These are phyloP conservation scores for Didymella arachidicola DNA, from an alignment of 2,329 filamentous ascomycete species.

Conservation along the genomic window DNA sequence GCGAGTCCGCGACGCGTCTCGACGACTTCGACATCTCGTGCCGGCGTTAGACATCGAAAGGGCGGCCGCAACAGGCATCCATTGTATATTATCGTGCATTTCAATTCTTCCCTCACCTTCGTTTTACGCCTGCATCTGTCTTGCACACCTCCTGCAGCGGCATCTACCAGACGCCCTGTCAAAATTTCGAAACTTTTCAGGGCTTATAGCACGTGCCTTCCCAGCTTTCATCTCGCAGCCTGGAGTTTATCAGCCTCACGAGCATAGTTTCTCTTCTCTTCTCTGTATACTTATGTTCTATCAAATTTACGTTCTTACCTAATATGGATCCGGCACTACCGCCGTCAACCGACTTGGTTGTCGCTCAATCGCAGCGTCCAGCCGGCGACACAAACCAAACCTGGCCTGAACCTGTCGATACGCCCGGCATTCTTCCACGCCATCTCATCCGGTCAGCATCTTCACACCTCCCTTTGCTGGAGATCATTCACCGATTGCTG, in stretches of 20 bases:
- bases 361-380: slow-evolving; percentile 3
- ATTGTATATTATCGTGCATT: slow-evolving; percentile 17
- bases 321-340: slow-evolving; percentile 9
- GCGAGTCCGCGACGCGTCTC: slow-evolving; percentile 19
- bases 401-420: slow-evolving; percentile 38
- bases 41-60: slow-evolving; percentile 3
- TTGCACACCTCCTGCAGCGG: not conserved
- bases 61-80: slow-evolving; percentile 15
- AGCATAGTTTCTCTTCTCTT: not conserved
- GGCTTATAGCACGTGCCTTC: slow-evolving; percentile 15
- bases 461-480: slow-evolving; percentile 34
- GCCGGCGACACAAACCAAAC: slow-evolving; percentile 10
- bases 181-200: slow-evolving; percentile 11
- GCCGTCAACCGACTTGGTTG: slow-evolving; percentile 14
- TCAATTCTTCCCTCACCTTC: slow-evolving; percentile 2
- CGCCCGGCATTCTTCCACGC: slow-evolving; percentile 34
- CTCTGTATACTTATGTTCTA: not conserved
- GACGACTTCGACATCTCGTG: slow-evolving; percentile 12
- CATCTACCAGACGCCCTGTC: slow-evolving; percentile 1
- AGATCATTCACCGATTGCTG: slow-evolving; percentile 39
- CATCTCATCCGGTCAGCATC: slow-evolving; percentile 34
- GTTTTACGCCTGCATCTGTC: slow-evolving; percentile 5
- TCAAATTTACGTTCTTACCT: not conserved
- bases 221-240: not conserved
- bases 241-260: not conserved